Evolutionary conservation across 163 green algal genomes (phyloP).

Genomic region (Scenedesmus sp.): DNA sequence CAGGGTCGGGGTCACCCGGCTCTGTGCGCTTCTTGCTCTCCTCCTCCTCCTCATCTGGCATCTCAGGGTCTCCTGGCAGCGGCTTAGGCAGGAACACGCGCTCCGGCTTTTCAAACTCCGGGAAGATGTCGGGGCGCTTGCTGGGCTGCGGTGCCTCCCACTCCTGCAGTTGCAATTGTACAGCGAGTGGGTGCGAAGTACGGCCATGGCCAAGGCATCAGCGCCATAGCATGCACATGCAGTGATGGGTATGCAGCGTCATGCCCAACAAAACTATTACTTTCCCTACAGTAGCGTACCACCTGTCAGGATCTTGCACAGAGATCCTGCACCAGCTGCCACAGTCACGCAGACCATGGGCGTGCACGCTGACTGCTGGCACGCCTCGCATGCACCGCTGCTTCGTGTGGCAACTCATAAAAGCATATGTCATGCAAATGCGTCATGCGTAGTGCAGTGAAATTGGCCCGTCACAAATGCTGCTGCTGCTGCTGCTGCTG

Average conservation of each 20-base stretch:
- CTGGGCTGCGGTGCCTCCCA: slow-evolving; percentile 95
- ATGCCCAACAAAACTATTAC: too few relatives aligned
- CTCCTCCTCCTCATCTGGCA: slow-evolving; percentile 77
- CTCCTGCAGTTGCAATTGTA: slow-evolving; percentile 76
- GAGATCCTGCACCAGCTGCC: too few relatives aligned
- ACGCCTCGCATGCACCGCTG: too few relatives aligned
- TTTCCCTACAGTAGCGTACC: too few relatives aligned
- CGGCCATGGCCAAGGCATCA: neutral
- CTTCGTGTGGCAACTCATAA: too few relatives aligned
- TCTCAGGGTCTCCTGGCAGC: slow-evolving; percentile 89
- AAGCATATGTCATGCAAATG: too few relatives aligned
- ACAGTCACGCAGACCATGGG: too few relatives aligned
- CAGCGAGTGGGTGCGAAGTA: neutral
- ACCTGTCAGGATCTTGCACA: too few relatives aligned
- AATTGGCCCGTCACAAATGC: too few relatives aligned
- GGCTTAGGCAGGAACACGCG: slow-evolving; percentile 85
- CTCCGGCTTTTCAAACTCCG: slow-evolving; percentile 96
- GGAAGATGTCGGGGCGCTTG: slow-evolving; percentile 92
- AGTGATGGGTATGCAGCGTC: too few relatives aligned
- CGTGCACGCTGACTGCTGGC: too few relatives aligned
- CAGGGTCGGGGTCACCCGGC: slow-evolving; percentile 80
- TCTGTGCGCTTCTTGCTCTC: slow-evolving; percentile 82
- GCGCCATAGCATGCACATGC: neutral
- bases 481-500: neutral
- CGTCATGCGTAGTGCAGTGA: too few relatives aligned